Conservation (phyloP, 176 grass and related monocot species). For the Oryza brachyantha region DNA sequence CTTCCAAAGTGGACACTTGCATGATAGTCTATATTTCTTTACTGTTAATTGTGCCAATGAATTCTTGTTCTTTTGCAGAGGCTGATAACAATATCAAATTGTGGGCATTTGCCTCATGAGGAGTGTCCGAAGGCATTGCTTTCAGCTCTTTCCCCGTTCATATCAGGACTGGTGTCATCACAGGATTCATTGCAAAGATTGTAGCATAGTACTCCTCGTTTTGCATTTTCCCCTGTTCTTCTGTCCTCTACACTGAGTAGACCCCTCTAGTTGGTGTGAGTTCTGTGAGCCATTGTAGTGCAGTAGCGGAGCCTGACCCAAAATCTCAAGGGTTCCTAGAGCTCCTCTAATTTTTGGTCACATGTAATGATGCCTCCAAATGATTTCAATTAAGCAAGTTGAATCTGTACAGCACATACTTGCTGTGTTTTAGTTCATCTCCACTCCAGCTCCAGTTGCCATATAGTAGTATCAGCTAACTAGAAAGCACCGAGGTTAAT, state of each 20-base stretch:
- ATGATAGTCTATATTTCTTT: neutral
- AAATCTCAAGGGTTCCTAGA: constrained; percentile 77
- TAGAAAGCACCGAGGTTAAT: neutral
- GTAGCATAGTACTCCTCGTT: constrained; percentile 32
- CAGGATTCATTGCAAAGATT: constrained; percentile 62
- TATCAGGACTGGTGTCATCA: constrained; percentile 67
- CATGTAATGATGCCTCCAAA: constrained; percentile 35
- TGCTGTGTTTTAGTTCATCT: constrained; percentile 9
- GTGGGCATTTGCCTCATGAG: constrained; percentile 94
- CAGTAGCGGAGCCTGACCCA: constrained; percentile 76
- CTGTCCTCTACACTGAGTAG: constrained; percentile 24
- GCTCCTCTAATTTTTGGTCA: constrained; percentile 70
- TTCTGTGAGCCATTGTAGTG: constrained; percentile 38
- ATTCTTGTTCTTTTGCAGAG: constrained; percentile 49
- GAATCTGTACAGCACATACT: constrained; percentile 74
- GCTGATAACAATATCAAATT: constrained; percentile 79
- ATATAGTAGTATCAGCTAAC: neutral
- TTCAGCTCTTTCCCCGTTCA: constrained; percentile 82
- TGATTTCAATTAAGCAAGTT: constrained; percentile 70
- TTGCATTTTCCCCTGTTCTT: neutral
- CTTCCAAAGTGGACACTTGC: neutral
- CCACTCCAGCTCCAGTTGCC: neutral
- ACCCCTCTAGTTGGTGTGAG: constrained; percentile 29
- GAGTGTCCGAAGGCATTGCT: constrained; percentile 92
- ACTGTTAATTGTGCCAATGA: neutral